These are phyloP conservation scores for Euphorbia lathyris DNA, from an alignment of 345 rosid species.

Conservation along the genomic window DNA sequence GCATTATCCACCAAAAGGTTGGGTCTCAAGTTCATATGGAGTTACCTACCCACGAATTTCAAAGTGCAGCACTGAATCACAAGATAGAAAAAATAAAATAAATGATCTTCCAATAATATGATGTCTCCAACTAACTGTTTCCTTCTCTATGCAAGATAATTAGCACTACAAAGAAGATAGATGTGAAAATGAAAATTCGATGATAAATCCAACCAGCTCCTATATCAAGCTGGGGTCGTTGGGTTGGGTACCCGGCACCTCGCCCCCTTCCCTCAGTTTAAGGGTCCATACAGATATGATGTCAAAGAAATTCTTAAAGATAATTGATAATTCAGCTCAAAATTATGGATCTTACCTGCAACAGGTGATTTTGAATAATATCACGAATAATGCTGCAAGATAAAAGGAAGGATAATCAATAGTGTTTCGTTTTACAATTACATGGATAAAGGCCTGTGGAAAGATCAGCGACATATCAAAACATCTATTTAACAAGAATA, in stretches of 20 bases:
- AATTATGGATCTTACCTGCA: conserved; percentile 59
- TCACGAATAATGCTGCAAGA: conserved; percentile 89
- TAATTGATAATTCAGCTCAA: neutral
- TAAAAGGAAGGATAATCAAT: conserved; percentile 18
- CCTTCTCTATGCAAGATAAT: neutral
- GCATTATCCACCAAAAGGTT: neutral
- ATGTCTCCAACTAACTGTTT: conserved; percentile 6
- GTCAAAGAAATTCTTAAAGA: no score
- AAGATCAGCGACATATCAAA: conserved; percentile 7
- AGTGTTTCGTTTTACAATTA: neutral
- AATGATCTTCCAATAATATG: neutral
- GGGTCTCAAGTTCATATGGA: neutral
- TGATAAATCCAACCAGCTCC: neutral
- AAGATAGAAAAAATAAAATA: neutral
- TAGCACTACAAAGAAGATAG: conserved; percentile 8
- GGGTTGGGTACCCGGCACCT: no score
- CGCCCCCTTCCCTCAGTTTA: no score
- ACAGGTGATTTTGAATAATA: conserved; percentile 91
- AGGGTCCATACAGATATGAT: no score
- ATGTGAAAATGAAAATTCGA: conserved; percentile 8
- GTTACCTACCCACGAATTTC: neutral
- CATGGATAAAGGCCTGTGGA: neutral
- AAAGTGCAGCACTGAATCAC: neutral
- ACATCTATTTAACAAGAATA: neutral
- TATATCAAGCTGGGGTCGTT: neutral